A percentile compares a stretch with the other conserved stretches of the same genome.
Evolutionary conservation across 768 basidiomycete species (phyloP).

Genomic region (Suillus placidus): DNA sequence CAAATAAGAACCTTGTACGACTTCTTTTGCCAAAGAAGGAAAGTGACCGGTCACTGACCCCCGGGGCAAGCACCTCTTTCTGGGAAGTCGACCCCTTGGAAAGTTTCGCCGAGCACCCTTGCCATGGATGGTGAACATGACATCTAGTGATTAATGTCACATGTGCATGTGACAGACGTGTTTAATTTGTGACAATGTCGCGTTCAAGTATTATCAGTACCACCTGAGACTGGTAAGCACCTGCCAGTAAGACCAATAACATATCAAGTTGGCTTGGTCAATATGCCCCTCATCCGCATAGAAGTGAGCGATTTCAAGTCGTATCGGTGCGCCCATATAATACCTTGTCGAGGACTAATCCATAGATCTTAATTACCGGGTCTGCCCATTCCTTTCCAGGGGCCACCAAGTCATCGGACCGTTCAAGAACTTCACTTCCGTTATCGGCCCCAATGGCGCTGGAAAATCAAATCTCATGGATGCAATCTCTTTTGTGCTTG

Average conservation of each 20-base stretch:
- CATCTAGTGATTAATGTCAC: background rate
- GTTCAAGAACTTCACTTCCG: constrained; percentile 90
- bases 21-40: too few species aligned
- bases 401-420: constrained; percentile 88
- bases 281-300: constrained; percentile 82
- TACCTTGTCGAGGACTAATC: background rate
- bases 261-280: background rate
- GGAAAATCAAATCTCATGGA: constrained; percentile 99
- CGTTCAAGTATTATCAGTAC: background rate
- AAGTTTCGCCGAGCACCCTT: too few species aligned
- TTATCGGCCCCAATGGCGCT: constrained; percentile 98
- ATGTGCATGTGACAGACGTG: constrained; percentile 1
- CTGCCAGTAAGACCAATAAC: background rate
- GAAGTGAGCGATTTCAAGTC: constrained; percentile 98
- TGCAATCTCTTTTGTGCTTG: constrained; percentile 98
- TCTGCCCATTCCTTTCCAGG: constrained; percentile 35
- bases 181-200: background rate
- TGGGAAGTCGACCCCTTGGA: too few species aligned
- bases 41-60: too few species aligned
- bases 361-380: constrained; percentile 12
- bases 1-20: too few species aligned
- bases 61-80: too few species aligned
- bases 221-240: background rate
- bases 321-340: constrained; percentile 58
- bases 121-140: background rate